Percentiles rank a stretch among this genome's conserved stretches.
phyloP scores from a whole-genome alignment of 441 rosid species.

The Codiaeum variegatum region DNA sequence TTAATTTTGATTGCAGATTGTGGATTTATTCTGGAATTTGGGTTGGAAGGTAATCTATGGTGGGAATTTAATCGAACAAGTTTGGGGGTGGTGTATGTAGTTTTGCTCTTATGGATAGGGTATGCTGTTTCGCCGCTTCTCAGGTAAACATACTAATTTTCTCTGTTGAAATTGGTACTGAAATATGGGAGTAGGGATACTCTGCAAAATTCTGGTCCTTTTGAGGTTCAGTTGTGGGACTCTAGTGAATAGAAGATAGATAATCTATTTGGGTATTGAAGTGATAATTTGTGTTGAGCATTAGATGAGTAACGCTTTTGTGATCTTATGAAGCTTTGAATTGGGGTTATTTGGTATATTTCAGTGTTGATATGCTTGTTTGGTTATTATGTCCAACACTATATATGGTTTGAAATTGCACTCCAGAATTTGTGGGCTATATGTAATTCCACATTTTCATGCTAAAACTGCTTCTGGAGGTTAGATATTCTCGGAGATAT shows the following conservation, averaged over 20 bases:
- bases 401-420: not conserved
- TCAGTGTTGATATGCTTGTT: constrained; percentile 6
- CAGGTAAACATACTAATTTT: constrained; percentile 35
- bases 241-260: constrained; percentile 5
- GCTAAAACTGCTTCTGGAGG: not conserved
- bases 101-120: constrained; percentile 47
- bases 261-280: constrained; percentile 7
- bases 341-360: constrained; percentile 5
- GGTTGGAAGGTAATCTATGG: constrained; percentile 26
- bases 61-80: constrained; percentile 25
- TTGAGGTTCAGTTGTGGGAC: constrained; percentile 15
- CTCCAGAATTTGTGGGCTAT: not conserved
- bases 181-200: constrained; percentile 5
- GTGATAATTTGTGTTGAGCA: constrained; percentile 13
- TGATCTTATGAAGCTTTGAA: not conserved
- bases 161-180: constrained; percentile 14
- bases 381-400: not conserved
- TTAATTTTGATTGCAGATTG: constrained; percentile 34
- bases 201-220: constrained; percentile 12
- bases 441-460: not conserved
- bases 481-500: not conserved
- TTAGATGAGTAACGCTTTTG: constrained; percentile 4
- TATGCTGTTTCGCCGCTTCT: constrained; percentile 64
- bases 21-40: constrained; percentile 27
- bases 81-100: constrained; percentile 24